Evolutionary conservation across 1,284 basidiomycete species (phyloP).

Genomic region (Termitomyces sp.): DNA sequence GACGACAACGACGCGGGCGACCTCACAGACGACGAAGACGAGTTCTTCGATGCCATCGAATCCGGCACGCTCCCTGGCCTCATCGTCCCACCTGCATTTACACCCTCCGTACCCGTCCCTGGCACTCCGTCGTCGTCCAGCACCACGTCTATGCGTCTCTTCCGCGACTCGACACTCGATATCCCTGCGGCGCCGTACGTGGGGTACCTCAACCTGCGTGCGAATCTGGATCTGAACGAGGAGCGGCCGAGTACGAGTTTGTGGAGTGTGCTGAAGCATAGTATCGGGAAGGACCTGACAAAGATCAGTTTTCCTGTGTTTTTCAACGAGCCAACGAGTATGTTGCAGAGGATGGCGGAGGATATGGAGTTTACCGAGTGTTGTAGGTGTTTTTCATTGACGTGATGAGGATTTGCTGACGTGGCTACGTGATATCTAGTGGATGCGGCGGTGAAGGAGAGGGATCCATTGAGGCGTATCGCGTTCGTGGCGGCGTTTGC

Average conservation of each 20-base stretch:
- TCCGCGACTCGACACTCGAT: background rate
- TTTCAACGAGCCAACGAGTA: constrained; percentile 96
- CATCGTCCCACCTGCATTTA: constrained; percentile 60
- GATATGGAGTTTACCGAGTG: constrained; percentile 97
- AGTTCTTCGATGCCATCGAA: constrained; percentile 98
- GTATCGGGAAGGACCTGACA: constrained; percentile 95
- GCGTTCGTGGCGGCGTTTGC: constrained; percentile 96
- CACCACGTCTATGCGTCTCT: constrained; percentile 27
- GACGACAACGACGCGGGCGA: constrained; percentile 44
- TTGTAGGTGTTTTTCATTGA: constrained; percentile 45
- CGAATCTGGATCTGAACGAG: constrained; percentile 67
- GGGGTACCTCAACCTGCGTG: constrained; percentile 70
- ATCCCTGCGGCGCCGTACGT: constrained; percentile 44
- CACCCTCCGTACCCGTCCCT: constrained; percentile 23
- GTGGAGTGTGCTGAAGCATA: constrained; percentile 94
- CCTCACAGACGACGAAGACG: constrained; percentile 83
- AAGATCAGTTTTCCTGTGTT: constrained; percentile 95
- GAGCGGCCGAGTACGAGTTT: constrained; percentile 87
- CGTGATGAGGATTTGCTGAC: background rate
- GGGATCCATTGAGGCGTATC: constrained; percentile 78
- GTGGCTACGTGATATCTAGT: constrained; percentile 44
- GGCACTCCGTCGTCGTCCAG: constrained; percentile 20
- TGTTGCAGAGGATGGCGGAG: constrained; percentile 87
- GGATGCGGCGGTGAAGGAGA: constrained; percentile 77
- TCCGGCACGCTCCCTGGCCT: constrained; percentile 73